Conservation (phyloP, 2,329 filamentous ascomycete species). For the Claviceps pazoutovae region DNA sequence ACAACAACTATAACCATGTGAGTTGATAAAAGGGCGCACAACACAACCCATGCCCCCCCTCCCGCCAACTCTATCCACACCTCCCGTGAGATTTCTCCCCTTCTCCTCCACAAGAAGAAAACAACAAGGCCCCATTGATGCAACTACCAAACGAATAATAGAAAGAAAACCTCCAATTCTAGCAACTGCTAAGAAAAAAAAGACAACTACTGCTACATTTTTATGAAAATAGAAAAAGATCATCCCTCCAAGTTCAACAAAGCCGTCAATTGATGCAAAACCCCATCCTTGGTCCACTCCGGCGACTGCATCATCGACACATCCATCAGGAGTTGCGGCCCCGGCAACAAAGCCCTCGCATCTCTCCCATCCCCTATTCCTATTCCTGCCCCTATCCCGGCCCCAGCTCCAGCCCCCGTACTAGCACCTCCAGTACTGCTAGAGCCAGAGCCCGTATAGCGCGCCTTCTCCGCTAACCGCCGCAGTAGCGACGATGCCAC, state of each 20-base stretch:
- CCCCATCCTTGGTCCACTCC: conserved; percentile 48
- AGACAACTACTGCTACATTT: too few relatives aligned
- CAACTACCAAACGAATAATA: too few relatives aligned
- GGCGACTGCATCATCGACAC: conserved; percentile 50
- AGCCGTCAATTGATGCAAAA: conserved; percentile 54
- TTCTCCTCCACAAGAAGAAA: too few relatives aligned
- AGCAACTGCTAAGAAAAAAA: neutral
- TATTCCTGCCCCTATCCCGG: too few relatives aligned
- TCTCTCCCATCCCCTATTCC: conserved; percentile 36
- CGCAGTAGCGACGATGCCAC: conserved; percentile 55
- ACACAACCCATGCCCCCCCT: too few relatives aligned
- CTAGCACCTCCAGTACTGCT: conserved; percentile 14
- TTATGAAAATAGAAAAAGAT: conserved; percentile 1
- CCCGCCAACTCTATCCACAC: too few relatives aligned
- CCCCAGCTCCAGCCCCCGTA: too few relatives aligned
- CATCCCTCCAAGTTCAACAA: conserved; percentile 37
- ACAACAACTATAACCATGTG: neutral
- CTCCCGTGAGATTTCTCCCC: too few relatives aligned
- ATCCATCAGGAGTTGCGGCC: conserved; percentile 51
- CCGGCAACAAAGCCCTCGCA: conserved; percentile 37
- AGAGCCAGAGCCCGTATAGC: conserved; percentile 36
- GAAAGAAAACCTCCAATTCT: neutral
- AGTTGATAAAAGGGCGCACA: neutral
- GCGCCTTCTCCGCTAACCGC: conserved; percentile 53
- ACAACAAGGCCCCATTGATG: too few relatives aligned